A percentile compares a stretch with the other conserved stretches of the same genome.
Conservation (phyloP, 1,139 yeast genomes). For the Magnusiomyces tetraspermus region DNA sequence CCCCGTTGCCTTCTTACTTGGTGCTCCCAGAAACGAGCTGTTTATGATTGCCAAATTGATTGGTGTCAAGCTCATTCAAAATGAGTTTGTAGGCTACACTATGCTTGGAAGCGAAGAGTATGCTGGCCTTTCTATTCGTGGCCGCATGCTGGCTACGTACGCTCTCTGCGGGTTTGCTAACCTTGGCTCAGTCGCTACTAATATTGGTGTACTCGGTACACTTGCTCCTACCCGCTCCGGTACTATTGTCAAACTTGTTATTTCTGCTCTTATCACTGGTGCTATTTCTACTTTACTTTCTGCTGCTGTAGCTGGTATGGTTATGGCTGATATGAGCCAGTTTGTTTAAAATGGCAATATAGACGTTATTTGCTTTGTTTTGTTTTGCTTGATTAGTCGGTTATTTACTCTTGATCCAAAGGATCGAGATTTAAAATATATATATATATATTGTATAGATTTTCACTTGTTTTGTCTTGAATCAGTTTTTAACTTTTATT, state of each 20-base stretch:
- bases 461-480: neutral
- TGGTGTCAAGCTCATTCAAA: slow-evolving; percentile 53
- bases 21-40: slow-evolving; percentile 51
- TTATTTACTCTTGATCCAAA: too few species aligned
- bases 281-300: slow-evolving; percentile 48
- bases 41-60: slow-evolving; percentile 44
- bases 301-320: slow-evolving; percentile 63
- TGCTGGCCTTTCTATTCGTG: slow-evolving; percentile 43
- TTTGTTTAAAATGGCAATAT: neutral
- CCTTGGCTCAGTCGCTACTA: slow-evolving; percentile 56
- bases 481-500: too few species aligned
- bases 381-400: too few species aligned
- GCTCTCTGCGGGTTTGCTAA: slow-evolving; percentile 60
- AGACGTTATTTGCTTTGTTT: neutral
- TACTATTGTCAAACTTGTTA: slow-evolving; percentile 42
- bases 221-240: slow-evolving; percentile 46
- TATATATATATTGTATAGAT: neutral
- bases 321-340: slow-evolving; percentile 41
- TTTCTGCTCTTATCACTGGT: slow-evolving; percentile 48
- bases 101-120: slow-evolving; percentile 40
- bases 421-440: too few species aligned
- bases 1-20: slow-evolving; percentile 54
- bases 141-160: slow-evolving; percentile 51
- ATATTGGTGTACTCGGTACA: slow-evolving; percentile 52
- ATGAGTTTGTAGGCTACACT: slow-evolving; percentile 53